These are phyloP conservation scores for Urostyla sp. DNA, from an alignment of 73 alveolate species.

Conservation along the genomic window DNA sequence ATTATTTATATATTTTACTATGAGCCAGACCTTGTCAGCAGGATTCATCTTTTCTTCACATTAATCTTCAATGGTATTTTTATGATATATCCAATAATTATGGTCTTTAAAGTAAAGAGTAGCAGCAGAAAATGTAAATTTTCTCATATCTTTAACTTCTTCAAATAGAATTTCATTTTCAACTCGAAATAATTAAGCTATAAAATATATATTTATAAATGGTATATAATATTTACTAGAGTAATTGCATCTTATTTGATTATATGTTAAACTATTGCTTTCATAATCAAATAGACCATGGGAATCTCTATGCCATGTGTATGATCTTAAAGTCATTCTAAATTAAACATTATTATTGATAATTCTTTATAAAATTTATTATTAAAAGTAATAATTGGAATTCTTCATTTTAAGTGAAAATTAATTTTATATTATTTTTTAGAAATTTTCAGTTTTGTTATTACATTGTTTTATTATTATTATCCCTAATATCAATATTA, in stretches of 20 bases:
- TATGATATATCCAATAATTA: constrained; percentile 51
- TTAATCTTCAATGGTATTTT: constrained; percentile 28
- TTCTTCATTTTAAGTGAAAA: no score
- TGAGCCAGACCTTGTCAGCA: constrained; percentile 55
- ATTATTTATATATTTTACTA: constrained; percentile 32
- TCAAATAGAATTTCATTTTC: constrained; percentile 24
- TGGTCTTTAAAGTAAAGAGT: constrained; percentile 11
- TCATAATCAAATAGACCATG: constrained; percentile 92
- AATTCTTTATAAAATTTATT: no score
- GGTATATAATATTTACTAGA: constrained; percentile 4
- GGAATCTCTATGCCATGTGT: constrained; percentile 87
- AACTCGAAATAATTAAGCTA: constrained; percentile 28
- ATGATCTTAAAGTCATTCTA: constrained; percentile 64
- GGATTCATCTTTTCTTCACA: constrained; percentile 49
- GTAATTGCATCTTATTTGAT: constrained; percentile 39
- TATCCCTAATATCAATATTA: no score
- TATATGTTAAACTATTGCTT: constrained; percentile 72
- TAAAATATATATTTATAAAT: background rate
- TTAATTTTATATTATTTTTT: no score
- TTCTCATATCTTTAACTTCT: constrained; percentile 24
- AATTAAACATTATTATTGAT: no score
- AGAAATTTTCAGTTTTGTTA: no score
- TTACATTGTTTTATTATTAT: no score
- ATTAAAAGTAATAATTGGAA: no score
- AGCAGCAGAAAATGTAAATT: background rate